Evolutionary conservation across 805 yeast genomes (phyloP).

Genomic region (Metschnikowia santaceciliae): DNA sequence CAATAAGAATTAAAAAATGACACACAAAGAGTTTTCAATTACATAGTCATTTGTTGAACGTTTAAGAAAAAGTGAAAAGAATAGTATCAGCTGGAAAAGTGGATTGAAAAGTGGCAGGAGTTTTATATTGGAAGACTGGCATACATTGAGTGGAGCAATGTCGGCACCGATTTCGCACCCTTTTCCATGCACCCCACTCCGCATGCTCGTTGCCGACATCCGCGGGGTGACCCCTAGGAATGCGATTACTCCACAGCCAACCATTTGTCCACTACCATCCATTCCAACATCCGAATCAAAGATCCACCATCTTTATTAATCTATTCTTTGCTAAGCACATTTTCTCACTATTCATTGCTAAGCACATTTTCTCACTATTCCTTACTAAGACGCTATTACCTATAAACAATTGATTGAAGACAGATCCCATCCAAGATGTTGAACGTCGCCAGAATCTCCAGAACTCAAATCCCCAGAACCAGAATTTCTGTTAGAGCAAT

Average conservation of each 20-base stretch:
- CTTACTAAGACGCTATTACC: too few species aligned
- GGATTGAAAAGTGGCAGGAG: too few species aligned
- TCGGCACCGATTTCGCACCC: slow-evolving; percentile 1
- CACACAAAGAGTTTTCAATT: too few species aligned
- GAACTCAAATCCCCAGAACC: slow-evolving; percentile 1
- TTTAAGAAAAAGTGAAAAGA: too few species aligned
- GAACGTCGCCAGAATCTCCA: slow-evolving; percentile 31
- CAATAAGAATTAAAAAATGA: too few species aligned
- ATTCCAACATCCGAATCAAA: too few species aligned
- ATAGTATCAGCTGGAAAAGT: too few species aligned
- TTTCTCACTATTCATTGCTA: neutral
- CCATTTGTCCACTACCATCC: too few species aligned
- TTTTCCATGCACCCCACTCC: slow-evolving; percentile 5
- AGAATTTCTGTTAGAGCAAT: slow-evolving; percentile 29
- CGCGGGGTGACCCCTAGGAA: neutral
- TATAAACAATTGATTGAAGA: neutral
- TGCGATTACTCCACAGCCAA: neutral
- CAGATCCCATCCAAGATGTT: neutral
- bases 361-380: too few species aligned
- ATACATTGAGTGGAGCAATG: neutral
- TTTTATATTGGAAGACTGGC: too few species aligned
- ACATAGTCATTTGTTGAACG: too few species aligned
- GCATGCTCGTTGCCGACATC: slow-evolving; percentile 3
- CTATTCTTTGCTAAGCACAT: neutral
- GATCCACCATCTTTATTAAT: too few species aligned